A percentile compares a stretch with the other conserved stretches of the same genome.
phyloP scores from a whole-genome alignment of 2,329 filamentous ascomycete genomes.

The Ambrosiella cleistominuta region DNA sequence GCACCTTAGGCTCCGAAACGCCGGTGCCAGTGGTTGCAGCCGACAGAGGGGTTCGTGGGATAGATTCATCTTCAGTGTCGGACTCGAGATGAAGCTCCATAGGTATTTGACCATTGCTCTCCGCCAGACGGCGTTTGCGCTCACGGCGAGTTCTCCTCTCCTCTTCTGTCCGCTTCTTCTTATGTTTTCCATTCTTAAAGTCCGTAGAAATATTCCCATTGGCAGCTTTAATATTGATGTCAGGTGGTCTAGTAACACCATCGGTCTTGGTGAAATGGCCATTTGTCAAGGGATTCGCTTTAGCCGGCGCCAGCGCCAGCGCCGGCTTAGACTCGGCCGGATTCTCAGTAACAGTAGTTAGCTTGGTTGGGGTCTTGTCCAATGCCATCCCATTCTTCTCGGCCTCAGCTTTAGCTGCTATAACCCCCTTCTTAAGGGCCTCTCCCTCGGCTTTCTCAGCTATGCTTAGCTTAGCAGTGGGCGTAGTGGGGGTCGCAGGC shows the following conservation, averaged over 20 bases:
- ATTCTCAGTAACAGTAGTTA: not conserved
- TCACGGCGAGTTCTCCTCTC: constrained; percentile 86
- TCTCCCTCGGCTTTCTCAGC: constrained; percentile 10
- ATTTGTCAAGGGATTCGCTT: not conserved
- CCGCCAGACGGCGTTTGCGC: constrained; percentile 65
- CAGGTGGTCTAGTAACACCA: not conserved
- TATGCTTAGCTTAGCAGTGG: not conserved
- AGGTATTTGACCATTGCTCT: constrained; percentile 73
- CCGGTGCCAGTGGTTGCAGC: not conserved
- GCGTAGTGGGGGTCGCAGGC: not conserved
- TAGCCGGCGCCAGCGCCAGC: not conserved
- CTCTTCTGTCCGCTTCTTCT: constrained; percentile 84
- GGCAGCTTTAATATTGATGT: not conserved
- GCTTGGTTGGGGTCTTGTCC: not conserved
- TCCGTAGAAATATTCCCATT: constrained; percentile 10
- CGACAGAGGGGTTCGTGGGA: not conserved
- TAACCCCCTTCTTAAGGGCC: constrained; percentile 6
- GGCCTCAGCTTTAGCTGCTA: not conserved
- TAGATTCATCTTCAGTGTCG: constrained; percentile 13
- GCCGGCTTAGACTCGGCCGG: not conserved
- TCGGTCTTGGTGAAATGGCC: not conserved
- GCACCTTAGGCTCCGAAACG: not conserved
- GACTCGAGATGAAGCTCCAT: constrained; percentile 58
- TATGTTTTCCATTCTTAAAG: constrained; percentile 32
- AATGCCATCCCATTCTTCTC: not conserved